Evolutionary conservation across 2,329 filamentous ascomycete species (phyloP), one percentile per base, ranked within the genome.

Genomic region (Ilyonectria sp.): DNA sequence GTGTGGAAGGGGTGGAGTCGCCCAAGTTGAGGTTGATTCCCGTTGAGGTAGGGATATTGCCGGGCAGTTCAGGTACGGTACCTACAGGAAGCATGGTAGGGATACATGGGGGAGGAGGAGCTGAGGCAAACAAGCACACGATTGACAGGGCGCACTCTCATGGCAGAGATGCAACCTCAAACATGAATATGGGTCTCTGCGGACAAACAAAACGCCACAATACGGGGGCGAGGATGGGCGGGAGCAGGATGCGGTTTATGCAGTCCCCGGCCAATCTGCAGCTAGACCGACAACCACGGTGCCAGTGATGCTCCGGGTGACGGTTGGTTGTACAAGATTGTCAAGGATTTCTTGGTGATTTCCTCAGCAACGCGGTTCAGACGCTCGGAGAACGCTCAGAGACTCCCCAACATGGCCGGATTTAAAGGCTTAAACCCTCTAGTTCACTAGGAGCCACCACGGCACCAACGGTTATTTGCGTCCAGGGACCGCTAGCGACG

Each of bases 141-240:
- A 74, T 72, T 69, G 58, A 75, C 56, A 62, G 69, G 50, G 54
- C 56, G 62, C 67, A 60, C 52, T 54, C 57, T 56, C 50, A 29
- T 67, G 69, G 40, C 15, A 69, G 71, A 72, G 63, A 71, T 74
- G 62, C 68, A 72, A 74, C 55, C 60, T 63, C 60, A 60, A 72
- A 67, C 71, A 54, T 53, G 47, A 67, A 59, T n/a, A 62, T 68
- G 68, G 73, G 53, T 29, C 67, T 33, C 46, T 62, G 57, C 44
- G 63, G 49, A 60, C 56, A 61, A 69, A 69, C 68, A 69, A 65
- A 65, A 63, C 60, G 67, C 63, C 60, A 68, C 60, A 57, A 31
- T 21, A 50, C 60, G 63, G 65, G 65, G 52, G 49, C 53, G 46
- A 60, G 54, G 43, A 64, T 19, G 49, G 40, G 59, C 26, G 60